Evolutionary conservation across 495 filamentous ascomycete genomes (phyloP).

Genomic region (Penicillium cosmopolitanum): DNA sequence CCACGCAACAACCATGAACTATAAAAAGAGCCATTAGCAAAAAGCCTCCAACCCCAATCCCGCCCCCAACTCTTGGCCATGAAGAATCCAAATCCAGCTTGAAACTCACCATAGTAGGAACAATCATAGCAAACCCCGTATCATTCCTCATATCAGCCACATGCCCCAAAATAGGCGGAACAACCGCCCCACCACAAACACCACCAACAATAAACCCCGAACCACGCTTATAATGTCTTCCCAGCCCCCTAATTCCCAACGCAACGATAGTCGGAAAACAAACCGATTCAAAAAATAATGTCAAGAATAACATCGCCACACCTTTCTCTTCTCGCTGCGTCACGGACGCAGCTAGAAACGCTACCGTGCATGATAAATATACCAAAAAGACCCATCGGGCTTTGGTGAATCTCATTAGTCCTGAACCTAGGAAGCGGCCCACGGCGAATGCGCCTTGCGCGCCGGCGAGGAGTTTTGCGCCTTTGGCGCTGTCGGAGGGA

Average conservation of each 20-base stretch:
- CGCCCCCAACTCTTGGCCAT: too few relatives aligned
- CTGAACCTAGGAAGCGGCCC: constrained; percentile 55
- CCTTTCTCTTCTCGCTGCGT: constrained; percentile 46
- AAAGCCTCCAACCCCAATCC: background rate
- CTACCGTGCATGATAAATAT: constrained; percentile 43
- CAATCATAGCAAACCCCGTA: constrained; percentile 57
- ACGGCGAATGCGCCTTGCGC: constrained; percentile 61
- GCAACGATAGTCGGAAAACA: constrained; percentile 68
- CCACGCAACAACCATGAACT: constrained; percentile 58
- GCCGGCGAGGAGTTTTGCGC: constrained; percentile 57
- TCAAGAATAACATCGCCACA: constrained; percentile 55
- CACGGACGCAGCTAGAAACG: constrained; percentile 41
- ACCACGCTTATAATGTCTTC: constrained; percentile 61
- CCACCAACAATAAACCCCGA: constrained; percentile 60
- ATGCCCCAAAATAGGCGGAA: constrained; percentile 53
- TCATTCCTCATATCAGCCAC: constrained; percentile 52
- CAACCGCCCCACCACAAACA: constrained; percentile 58
- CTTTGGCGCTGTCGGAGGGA: constrained; percentile 41
- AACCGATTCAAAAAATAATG: constrained; percentile 65
- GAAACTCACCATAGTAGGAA: constrained; percentile 58
- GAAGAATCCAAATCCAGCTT: too few relatives aligned
- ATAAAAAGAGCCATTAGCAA: background rate
- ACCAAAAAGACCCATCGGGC: constrained; percentile 55
- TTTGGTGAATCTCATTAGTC: constrained; percentile 55
- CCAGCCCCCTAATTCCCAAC: constrained; percentile 61